These are phyloP conservation scores for Biscogniauxia sp. DNA, from an alignment of 2,329 filamentous ascomycete species.

Conservation along the genomic window DNA sequence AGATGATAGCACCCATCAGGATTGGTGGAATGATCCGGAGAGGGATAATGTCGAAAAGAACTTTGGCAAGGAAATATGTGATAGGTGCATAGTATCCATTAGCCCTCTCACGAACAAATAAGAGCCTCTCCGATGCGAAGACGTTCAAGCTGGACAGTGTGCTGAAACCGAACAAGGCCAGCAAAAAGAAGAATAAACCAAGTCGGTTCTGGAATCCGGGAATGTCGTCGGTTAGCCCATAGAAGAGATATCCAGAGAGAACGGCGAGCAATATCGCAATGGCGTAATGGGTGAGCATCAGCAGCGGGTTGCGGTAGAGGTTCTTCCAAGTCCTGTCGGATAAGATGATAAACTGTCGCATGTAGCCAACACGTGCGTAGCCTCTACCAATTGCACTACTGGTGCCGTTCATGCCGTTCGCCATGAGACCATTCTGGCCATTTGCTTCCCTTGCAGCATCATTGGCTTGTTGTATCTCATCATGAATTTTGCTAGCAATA, in stretches of 20 bases:
- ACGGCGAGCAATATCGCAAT: slow-evolving; percentile 94
- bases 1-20: slow-evolving; percentile 92
- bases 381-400: slow-evolving; percentile 67
- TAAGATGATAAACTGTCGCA: slow-evolving; percentile 83
- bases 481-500: slow-evolving; percentile 68
- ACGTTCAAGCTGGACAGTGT: slow-evolving; percentile 91
- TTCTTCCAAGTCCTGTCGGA: slow-evolving; percentile 95
- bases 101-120: slow-evolving; percentile 90
- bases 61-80: slow-evolving; percentile 92
- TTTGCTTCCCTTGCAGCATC: slow-evolving; percentile 65
- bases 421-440: slow-evolving; percentile 52
- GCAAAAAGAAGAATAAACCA: slow-evolving; percentile 94
- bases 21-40: slow-evolving; percentile 92
- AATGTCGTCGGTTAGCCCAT: slow-evolving; percentile 92
- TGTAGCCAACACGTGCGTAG: slow-evolving; percentile 77
- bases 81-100: slow-evolving; percentile 95
- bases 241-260: slow-evolving; percentile 93
- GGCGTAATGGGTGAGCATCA: slow-evolving; percentile 98
- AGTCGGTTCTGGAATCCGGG: slow-evolving; percentile 96
- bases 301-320: slow-evolving; percentile 92
- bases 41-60: slow-evolving; percentile 97
- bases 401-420: slow-evolving; percentile 47
- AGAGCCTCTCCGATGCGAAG: slow-evolving; percentile 83
- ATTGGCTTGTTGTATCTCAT: slow-evolving; percentile 75
- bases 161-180: slow-evolving; percentile 95